Conservation (phyloP, 345 rosid genomes). For the Hypericum androsaemum region DNA sequence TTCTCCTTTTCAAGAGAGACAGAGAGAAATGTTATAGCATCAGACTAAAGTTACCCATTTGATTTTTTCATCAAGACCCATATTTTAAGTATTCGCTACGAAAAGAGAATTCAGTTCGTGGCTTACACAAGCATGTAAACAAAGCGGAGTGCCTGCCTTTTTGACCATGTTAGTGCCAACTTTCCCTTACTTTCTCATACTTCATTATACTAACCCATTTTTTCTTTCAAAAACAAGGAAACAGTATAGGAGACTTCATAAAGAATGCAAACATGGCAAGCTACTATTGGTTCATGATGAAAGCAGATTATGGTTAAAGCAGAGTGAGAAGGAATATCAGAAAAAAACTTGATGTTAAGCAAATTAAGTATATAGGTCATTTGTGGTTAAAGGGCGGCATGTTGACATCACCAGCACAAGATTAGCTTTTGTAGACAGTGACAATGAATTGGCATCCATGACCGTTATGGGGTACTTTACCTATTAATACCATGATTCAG, state of each 20-base stretch:
- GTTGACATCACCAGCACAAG: no score
- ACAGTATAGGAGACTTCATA: constrained; percentile 12
- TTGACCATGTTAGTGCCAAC: constrained; percentile 50
- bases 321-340: no score
- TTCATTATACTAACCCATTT: background rate
- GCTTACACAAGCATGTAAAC: constrained; percentile 39
- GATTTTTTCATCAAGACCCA: constrained; percentile 20
- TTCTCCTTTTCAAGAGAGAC: no score
- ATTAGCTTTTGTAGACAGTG: no score
- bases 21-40: no score
- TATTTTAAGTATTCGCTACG: constrained; percentile 20
- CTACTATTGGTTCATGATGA: constrained; percentile 22
- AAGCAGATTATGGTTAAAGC: no score
- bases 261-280: constrained; percentile 32
- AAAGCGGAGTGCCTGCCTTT: constrained; percentile 23
- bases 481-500: no score
- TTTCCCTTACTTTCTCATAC: constrained; percentile 21
- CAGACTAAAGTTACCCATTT: constrained; percentile 36
- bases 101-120: constrained; percentile 47
- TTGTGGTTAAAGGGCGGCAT: no score
- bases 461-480: no score
- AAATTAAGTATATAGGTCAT: no score
- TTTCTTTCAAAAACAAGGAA: background rate
- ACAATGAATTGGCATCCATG: no score
- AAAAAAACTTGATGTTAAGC: no score